These are phyloP conservation scores for Testicularia cyperi DNA, from an alignment of 1,284 basidiomycete genomes.

Conservation along the genomic window DNA sequence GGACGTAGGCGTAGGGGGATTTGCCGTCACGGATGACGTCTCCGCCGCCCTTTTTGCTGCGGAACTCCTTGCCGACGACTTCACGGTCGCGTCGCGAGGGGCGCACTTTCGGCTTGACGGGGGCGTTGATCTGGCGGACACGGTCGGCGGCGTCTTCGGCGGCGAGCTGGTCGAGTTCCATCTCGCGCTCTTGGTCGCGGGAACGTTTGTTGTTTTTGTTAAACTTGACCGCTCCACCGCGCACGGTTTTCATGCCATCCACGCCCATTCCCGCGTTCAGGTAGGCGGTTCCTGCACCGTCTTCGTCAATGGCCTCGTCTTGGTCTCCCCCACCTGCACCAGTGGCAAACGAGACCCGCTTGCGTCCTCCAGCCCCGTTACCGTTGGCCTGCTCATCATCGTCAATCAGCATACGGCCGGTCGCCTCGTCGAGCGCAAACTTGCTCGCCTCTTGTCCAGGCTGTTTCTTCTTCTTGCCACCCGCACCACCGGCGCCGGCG, in stretches of 20 bases:
- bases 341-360: conserved; percentile 54
- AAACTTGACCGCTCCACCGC: conserved; percentile 84
- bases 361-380: not conserved
- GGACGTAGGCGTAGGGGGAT: conserved; percentile 85
- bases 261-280: conserved; percentile 76
- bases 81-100: conserved; percentile 43
- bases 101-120: conserved; percentile 8
- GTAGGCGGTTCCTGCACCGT: conserved; percentile 68
- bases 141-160: conserved; percentile 40
- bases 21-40: conserved; percentile 73
- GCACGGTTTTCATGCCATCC: conserved; percentile 78
- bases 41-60: conserved; percentile 48
- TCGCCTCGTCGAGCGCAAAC: conserved; percentile 83
- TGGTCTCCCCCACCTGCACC: conserved; percentile 51
- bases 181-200: conserved; percentile 50
- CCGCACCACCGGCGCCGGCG: conserved; percentile 13
- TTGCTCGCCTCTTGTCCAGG: conserved; percentile 81
- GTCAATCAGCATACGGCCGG: conserved; percentile 85
- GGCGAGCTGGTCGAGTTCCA: conserved; percentile 44
- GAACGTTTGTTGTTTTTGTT: conserved; percentile 74
- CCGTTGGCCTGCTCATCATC: conserved; percentile 56
- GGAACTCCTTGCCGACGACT: conserved; percentile 52
- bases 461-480: conserved; percentile 21
- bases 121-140: conserved; percentile 21
- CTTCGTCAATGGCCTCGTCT: conserved; percentile 70